These are phyloP conservation scores for Guadua angustifolia DNA, from an alignment of 176 grass and related monocot species.

Conservation along the genomic window DNA sequence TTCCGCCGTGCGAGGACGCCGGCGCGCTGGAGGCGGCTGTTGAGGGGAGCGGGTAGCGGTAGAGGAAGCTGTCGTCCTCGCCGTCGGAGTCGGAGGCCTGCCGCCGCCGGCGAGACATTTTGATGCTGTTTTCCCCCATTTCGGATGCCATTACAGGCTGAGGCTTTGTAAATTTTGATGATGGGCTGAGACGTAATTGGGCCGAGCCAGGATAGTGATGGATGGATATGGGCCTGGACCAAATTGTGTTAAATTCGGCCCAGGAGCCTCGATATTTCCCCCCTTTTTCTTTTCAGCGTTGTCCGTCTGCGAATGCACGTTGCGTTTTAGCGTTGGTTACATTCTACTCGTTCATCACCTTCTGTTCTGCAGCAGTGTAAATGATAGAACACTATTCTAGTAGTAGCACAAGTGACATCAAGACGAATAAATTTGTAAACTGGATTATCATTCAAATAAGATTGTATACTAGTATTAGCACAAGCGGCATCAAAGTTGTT, in stretches of 20 bases:
- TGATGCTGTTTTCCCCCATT: neutral
- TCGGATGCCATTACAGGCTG: neutral
- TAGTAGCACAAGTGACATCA: no score
- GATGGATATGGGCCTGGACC: neutral
- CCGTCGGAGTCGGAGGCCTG: constrained; percentile 56
- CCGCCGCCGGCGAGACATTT: constrained; percentile 65
- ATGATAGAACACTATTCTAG: no score
- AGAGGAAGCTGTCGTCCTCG: constrained; percentile 86
- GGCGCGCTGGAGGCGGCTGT: constrained; percentile 1
- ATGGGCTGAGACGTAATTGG: neutral
- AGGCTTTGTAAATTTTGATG: neutral
- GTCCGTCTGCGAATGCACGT: no score
- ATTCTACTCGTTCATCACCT: no score
- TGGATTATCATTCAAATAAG: no score
- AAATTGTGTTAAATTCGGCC: neutral
- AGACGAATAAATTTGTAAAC: no score
- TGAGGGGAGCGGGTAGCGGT: constrained; percentile 75
- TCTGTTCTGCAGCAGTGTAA: no score
- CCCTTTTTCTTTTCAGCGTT: neutral
- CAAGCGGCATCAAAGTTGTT: no score
- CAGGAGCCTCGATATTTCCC: neutral
- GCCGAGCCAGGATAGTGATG: neutral
- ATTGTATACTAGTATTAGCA: no score
- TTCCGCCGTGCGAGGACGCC: neutral
- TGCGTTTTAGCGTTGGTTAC: no score